phyloP scores from a whole-genome alignment of 805 yeast species.

The Metschnikowia colocasiae region DNA sequence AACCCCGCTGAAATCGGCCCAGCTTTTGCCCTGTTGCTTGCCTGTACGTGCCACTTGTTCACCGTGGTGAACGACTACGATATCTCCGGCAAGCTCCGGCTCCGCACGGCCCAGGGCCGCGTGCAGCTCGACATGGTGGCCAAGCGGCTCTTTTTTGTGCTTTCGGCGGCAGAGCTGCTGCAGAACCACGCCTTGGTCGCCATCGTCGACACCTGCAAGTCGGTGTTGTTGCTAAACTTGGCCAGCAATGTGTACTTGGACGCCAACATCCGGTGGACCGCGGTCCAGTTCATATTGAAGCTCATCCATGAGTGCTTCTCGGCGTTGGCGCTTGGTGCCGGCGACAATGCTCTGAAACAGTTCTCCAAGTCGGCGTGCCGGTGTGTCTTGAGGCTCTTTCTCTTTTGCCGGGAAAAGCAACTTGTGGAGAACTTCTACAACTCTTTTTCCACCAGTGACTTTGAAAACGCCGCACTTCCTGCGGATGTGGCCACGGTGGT shows the following conservation, averaged over 20 bases:
- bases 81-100: constrained; percentile 25
- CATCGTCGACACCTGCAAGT: constrained; percentile 22
- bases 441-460: constrained; percentile 12
- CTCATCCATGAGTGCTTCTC: constrained; percentile 25
- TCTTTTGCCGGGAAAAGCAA: constrained; percentile 22
- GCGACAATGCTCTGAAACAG: background rate
- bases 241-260: constrained; percentile 28
- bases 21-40: constrained; percentile 4
- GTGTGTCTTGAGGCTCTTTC: constrained; percentile 24
- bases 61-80: constrained; percentile 37
- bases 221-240: constrained; percentile 30
- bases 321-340: background rate
- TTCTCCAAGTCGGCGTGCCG: constrained; percentile 20
- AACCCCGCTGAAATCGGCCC: background rate
- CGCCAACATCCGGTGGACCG: constrained; percentile 24
- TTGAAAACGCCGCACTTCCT: background rate
- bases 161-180: constrained; percentile 8
- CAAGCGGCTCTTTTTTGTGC: constrained; percentile 31
- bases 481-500: background rate
- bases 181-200: background rate
- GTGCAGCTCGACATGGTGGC: constrained; percentile 30
- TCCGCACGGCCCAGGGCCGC: constrained; percentile 20
- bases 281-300: constrained; percentile 22
- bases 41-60: constrained; percentile 28
- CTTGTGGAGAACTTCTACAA: constrained; percentile 21